phyloP scores from a whole-genome alignment of 2,329 filamentous ascomycete genomes.

The Phyllosticta citribraziliensis region DNA sequence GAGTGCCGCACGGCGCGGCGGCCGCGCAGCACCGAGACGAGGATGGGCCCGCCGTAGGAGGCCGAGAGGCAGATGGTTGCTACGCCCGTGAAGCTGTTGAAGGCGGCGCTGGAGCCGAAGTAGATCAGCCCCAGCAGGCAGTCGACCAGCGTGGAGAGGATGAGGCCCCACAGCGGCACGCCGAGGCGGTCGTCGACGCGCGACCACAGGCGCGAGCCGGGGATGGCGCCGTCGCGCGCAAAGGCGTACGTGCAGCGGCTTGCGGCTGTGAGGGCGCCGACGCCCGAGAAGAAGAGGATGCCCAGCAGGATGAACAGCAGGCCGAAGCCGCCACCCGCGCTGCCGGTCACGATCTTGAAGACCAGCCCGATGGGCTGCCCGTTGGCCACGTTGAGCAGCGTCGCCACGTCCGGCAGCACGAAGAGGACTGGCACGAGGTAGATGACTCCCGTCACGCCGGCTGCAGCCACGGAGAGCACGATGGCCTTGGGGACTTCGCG shows the following conservation, averaged over 20 bases:
- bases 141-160: slow-evolving; percentile 58
- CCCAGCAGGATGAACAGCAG: slow-evolving; percentile 67
- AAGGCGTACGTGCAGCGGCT: slow-evolving; percentile 69
- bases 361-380: slow-evolving; percentile 67
- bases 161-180: slow-evolving; percentile 60
- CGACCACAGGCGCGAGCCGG: slow-evolving; percentile 57
- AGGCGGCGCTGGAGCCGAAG: slow-evolving; percentile 66
- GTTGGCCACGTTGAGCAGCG: slow-evolving; percentile 55
- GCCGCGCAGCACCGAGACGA: slow-evolving; percentile 58
- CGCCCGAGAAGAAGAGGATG: slow-evolving; percentile 67
- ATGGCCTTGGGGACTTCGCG: slow-evolving; percentile 63
- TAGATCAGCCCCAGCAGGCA: slow-evolving; percentile 68
- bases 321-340: slow-evolving; percentile 62
- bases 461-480: slow-evolving; percentile 57
- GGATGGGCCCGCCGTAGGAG: slow-evolving; percentile 66
- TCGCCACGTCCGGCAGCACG: slow-evolving; percentile 57
- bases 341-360: slow-evolving; percentile 68
- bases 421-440: slow-evolving; percentile 69
- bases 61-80: slow-evolving; percentile 69
- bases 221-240: slow-evolving; percentile 64
- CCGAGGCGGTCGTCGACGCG: slow-evolving; percentile 55
- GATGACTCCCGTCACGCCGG: slow-evolving; percentile 53
- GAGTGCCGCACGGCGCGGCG: slow-evolving; percentile 58
- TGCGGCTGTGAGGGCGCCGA: slow-evolving; percentile 64
- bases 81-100: slow-evolving; percentile 71